These are phyloP conservation scores for Comarum palustre DNA, from an alignment of 306 rosid species.

Conservation along the genomic window DNA sequence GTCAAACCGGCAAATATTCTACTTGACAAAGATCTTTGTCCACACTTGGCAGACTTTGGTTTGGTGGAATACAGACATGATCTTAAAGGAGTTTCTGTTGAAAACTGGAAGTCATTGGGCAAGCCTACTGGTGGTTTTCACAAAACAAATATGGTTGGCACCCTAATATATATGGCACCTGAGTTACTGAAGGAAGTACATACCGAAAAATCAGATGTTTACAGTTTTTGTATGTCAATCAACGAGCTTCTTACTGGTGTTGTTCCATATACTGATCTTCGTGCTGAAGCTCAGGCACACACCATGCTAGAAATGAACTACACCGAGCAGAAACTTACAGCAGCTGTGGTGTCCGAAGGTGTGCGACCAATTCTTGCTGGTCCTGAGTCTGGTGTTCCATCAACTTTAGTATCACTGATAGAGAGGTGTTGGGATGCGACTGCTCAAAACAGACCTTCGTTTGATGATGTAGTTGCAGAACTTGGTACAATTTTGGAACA, in stretches of 20 bases:
- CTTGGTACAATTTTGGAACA: slow-evolving; percentile 55
- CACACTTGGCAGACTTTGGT: slow-evolving; percentile 92
- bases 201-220: slow-evolving; percentile 84
- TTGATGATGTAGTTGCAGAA: slow-evolving; percentile 59
- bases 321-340: slow-evolving; percentile 84
- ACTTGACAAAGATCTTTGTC: slow-evolving; percentile 63
- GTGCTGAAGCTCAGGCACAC: slow-evolving; percentile 95
- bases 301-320: slow-evolving; percentile 95
- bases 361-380: slow-evolving; percentile 74
- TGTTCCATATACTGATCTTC: slow-evolving; percentile 96
- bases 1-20: slow-evolving; percentile 95
- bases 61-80: slow-evolving; percentile 67
- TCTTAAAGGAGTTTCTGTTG: slow-evolving; percentile 59
- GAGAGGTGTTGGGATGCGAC: slow-evolving; percentile 73
- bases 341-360: slow-evolving; percentile 78
- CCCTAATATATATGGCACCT: slow-evolving; percentile 93
- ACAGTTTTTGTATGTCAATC: slow-evolving; percentile 79
- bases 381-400: slow-evolving; percentile 58
- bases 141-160: slow-evolving; percentile 90
- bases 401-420: slow-evolving; percentile 58
- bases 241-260: slow-evolving; percentile 94
- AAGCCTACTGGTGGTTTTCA: slow-evolving; percentile 98
- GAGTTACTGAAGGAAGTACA: slow-evolving; percentile 83
- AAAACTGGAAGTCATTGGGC: slow-evolving; percentile 83
- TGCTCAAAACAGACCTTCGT: slow-evolving; percentile 68